Base-by-base conservation (phyloP, 1,284 basidiomycete species). In the Ceratobasidium sp. region DNA sequence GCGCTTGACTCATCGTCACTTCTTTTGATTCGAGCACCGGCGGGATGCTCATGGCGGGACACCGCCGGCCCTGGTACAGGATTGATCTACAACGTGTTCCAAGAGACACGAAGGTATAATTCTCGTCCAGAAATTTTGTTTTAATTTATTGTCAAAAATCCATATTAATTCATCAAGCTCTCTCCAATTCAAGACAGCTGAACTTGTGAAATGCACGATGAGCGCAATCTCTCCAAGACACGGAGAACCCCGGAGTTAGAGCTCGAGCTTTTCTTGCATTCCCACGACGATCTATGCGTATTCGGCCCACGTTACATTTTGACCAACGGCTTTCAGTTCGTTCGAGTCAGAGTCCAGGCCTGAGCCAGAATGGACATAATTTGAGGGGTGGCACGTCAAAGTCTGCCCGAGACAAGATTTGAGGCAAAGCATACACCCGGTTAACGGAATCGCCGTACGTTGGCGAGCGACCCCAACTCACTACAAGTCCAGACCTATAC, bases 1-100 rank as follows among this genome's bases (percentile, higher is more conserved):
- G 44, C 60, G 60, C 60, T 63, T 63, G 60, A 63, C 60, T 75
- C 72, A 75, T 13, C 56, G 39, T 18, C 9, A 49, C 46, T 49
- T 49, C 46, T 49, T 49, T 49, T n/a, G 46, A 49, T 49, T 10
- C 53, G 18, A 6, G 18, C 53, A 56, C 18, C 18, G 6, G 12
- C 49, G 49, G 49, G 49, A 51, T n/a, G n/a, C n/a, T n/a, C n/a
- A n/a, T n/a, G n/a, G n/a, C n/a, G n/a, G n/a, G n/a, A n/a, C n/a
- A n/a, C n/a, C n/a, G n/a, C n/a, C n/a, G n/a, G n/a, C n/a, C n/a
- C n/a, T n/a, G n/a, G n/a, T n/a, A n/a, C n/a, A n/a, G n/a, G n/a
- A n/a, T n/a, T n/a, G n/a, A n/a, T n/a, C n/a, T n/a, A n/a, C n/a
- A n/a, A n/a, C n/a, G n/a, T n/a, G n/a, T n/a, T n/a, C n/a, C n/a